These are phyloP conservation scores for Globisporangium alternatum DNA, from an alignment of 352 stramenopile genomes.

Conservation along the genomic window DNA sequence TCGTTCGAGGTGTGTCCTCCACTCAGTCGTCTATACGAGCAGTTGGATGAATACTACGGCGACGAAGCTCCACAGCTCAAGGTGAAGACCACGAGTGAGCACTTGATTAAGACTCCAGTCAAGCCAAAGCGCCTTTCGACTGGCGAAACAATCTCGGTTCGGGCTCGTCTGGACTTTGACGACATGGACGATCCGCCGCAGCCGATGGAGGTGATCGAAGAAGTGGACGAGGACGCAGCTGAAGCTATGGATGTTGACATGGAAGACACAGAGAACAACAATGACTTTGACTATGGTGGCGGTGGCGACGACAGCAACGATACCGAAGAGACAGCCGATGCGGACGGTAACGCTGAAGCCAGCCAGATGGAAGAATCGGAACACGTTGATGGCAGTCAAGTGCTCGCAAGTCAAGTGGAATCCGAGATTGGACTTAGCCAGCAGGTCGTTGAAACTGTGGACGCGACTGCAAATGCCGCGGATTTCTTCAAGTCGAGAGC, in stretches of 20 bases:
- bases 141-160: slow-evolving; percentile 8
- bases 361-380: slow-evolving; percentile 32
- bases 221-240: slow-evolving; percentile 25
- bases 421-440: slow-evolving; percentile 2
- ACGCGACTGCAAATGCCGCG: slow-evolving; percentile 33
- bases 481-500: slow-evolving; percentile 64
- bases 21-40: slow-evolving; percentile 65
- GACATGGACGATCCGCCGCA: slow-evolving; percentile 18
- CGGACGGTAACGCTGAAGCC: slow-evolving; percentile 14
- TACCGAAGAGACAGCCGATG: slow-evolving; percentile 10
- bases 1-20: slow-evolving; percentile 59
- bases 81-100: slow-evolving; percentile 54
- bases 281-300: slow-evolving; percentile 31
- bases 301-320: slow-evolving; percentile 22
- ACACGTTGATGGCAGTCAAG: slow-evolving; percentile 22
- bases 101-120: slow-evolving; percentile 53
- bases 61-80: slow-evolving; percentile 45
- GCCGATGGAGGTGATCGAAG: slow-evolving; percentile 21
- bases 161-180: slow-evolving; percentile 19
- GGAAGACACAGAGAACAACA: slow-evolving; percentile 31
- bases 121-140: slow-evolving; percentile 24
- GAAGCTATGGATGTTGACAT: slow-evolving; percentile 36
- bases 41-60: slow-evolving; percentile 66
- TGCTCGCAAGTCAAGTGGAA: slow-evolving; percentile 11
- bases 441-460: background rate